These are phyloP conservation scores for Grosmannia serpens DNA, from an alignment of 2,329 filamentous ascomycete genomes.

Conservation along the genomic window DNA sequence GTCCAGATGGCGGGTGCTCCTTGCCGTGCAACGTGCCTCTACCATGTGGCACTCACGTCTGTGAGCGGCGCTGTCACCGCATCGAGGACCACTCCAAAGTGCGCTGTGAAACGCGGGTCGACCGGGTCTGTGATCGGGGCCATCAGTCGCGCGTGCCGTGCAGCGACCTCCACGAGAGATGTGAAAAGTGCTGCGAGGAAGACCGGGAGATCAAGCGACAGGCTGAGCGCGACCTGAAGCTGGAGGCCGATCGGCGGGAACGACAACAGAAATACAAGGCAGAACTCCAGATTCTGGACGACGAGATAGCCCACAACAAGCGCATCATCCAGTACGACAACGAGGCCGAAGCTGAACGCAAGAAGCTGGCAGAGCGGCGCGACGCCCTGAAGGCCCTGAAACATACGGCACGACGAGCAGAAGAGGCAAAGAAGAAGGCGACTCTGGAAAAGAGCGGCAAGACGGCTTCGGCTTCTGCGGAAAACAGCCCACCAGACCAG, in stretches of 20 bases:
- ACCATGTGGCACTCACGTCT: constrained; percentile 47
- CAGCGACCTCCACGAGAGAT: constrained; percentile 27
- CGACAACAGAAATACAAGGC: constrained; percentile 32
- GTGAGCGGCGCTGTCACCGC: constrained; percentile 50
- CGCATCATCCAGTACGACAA: constrained; percentile 31
- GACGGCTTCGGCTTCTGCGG: too few species aligned
- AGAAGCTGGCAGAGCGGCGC: constrained; percentile 3
- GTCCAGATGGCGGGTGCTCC: constrained; percentile 59
- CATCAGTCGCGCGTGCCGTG: constrained; percentile 41
- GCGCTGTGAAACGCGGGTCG: constrained; percentile 22
- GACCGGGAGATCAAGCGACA: constrained; percentile 31
- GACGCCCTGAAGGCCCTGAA: neutral
- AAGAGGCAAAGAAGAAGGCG: neutral
- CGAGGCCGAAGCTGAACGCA: constrained; percentile 33
- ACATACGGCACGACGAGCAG: neutral
- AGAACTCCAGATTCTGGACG: constrained; percentile 36
- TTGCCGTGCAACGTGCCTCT: constrained; percentile 42
- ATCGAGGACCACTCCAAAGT: constrained; percentile 43
- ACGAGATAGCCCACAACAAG: constrained; percentile 39
- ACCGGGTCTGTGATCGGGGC: constrained; percentile 35
- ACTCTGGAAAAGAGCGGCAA: neutral
- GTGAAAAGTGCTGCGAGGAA: constrained; percentile 40
- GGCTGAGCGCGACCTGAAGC: constrained; percentile 31
- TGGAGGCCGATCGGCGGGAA: constrained; percentile 35
- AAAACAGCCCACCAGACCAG: neutral